These are phyloP conservation scores for Parietichytrium sp. DNA, from an alignment of 108 stramenopile species.

Conservation along the genomic window DNA sequence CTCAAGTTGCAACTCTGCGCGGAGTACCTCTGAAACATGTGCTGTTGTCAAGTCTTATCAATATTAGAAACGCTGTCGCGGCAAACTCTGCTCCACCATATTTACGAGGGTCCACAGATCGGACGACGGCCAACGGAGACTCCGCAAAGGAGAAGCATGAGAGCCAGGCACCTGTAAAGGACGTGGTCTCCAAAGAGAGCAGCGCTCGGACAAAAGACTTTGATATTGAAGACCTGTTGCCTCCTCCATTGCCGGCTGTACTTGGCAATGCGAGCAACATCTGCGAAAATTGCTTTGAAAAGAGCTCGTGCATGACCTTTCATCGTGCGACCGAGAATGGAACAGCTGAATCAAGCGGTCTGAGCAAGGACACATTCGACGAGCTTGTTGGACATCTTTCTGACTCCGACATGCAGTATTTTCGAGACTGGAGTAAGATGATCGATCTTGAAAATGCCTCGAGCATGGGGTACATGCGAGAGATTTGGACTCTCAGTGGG, in stretches of 20 bases:
- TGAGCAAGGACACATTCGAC: neutral
- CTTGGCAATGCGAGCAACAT: neutral
- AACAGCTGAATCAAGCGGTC: neutral
- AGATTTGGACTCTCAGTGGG: neutral
- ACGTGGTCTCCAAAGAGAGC: neutral
- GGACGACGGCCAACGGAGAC: neutral
- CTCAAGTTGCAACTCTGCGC: neutral
- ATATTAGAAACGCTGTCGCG: neutral
- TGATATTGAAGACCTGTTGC: neutral
- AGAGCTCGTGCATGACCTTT: neutral
- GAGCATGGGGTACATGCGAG: neutral
- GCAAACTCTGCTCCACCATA: neutral
- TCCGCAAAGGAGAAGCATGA: neutral
- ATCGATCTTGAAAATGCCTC: neutral
- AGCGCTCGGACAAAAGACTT: too few species aligned
- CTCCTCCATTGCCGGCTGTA: neutral
- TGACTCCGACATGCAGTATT: neutral
- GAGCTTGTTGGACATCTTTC: neutral
- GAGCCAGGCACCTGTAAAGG: neutral
- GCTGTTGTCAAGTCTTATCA: neutral
- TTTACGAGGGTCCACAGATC: neutral
- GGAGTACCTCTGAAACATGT: neutral
- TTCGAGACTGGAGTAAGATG: neutral
- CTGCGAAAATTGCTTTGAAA: neutral
- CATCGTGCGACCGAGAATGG: conserved; percentile 12